A percentile compares a stretch with the other conserved stretches of the same genome.
Evolutionary conservation across 306 rosid species (phyloP).

Genomic region (Cicer arietinum): DNA sequence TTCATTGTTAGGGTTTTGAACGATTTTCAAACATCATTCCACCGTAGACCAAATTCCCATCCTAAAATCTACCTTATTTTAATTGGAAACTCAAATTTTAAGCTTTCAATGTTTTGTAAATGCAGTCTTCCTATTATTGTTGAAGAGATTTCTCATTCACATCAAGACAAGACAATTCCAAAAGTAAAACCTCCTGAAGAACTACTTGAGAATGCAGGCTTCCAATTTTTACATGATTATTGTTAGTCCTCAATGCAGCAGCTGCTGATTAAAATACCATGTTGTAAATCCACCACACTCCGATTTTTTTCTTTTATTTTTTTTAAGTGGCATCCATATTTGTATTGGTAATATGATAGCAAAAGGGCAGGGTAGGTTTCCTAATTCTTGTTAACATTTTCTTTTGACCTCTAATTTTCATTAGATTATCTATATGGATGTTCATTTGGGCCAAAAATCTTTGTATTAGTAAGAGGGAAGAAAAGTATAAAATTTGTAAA

Average conservation of each 20-base stretch:
- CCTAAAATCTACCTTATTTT: not conserved
- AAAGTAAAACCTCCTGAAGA: conserved; percentile 71
- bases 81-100: conserved; percentile 1
- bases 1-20: not conserved
- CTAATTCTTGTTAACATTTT: conserved; percentile 41
- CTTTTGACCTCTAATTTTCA: conserved; percentile 40
- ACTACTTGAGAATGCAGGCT: conserved; percentile 67
- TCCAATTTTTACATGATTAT: conserved; percentile 85
- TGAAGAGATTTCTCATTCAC: conserved; percentile 67
- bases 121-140: conserved; percentile 81
- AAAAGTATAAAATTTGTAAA: conserved; percentile 43
- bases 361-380: conserved; percentile 56
- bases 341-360: conserved; percentile 55
- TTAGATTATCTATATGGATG: conserved; percentile 43
- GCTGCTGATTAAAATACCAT: conserved; percentile 38
- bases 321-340: conserved; percentile 48
- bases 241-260: conserved; percentile 35
- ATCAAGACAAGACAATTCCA: conserved; percentile 55
- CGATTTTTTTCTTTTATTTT: not conserved
- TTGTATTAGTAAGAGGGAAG: conserved; percentile 48
- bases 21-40: not conserved
- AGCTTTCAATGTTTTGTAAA: conserved; percentile 42
- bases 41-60: not conserved
- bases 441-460: conserved; percentile 47
- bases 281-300: conserved; percentile 57